These are phyloP conservation scores for Aspergillus fijiensis DNA, from an alignment of 2,329 filamentous ascomycete genomes.

Conservation along the genomic window DNA sequence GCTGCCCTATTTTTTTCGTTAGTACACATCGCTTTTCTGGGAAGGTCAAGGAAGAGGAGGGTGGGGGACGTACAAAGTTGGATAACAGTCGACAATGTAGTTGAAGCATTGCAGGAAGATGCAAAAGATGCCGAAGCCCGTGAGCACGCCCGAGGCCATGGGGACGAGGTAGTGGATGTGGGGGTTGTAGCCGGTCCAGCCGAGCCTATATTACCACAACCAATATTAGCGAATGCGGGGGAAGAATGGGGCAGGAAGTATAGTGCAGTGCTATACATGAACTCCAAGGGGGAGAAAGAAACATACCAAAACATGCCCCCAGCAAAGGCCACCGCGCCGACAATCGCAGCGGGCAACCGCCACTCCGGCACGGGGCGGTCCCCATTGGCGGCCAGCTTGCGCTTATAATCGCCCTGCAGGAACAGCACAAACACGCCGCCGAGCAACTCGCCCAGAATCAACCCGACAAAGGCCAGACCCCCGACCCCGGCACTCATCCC, in stretches of 20 bases:
- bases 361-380: slow-evolving; percentile 35
- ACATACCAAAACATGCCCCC: slow-evolving; percentile 39
- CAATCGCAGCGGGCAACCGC: slow-evolving; percentile 33
- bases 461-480: slow-evolving; percentile 31
- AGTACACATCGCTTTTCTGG: neutral
- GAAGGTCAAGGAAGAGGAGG: too few species aligned
- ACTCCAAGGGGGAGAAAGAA: too few species aligned
- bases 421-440: slow-evolving; percentile 32
- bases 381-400: slow-evolving; percentile 33
- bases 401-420: slow-evolving; percentile 29
- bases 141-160: slow-evolving; percentile 30
- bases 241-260: neutral
- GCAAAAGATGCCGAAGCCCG: slow-evolving; percentile 33
- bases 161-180: slow-evolving; percentile 38
- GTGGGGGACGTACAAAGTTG: slow-evolving; percentile 35
- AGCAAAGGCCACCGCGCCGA: slow-evolving; percentile 36
- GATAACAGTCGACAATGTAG: slow-evolving; percentile 44
- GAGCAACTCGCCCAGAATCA: slow-evolving; percentile 34
- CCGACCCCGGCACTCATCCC: slow-evolving; percentile 34
- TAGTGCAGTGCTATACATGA: too few species aligned
- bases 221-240: too few species aligned
- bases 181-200: slow-evolving; percentile 35
- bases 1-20: slow-evolving; percentile 30
- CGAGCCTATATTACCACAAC: slow-evolving; percentile 21
- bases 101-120: slow-evolving; percentile 39